phyloP scores from a whole-genome alignment of 352 stramenopile genomes.

The Pythium aquatile region DNA sequence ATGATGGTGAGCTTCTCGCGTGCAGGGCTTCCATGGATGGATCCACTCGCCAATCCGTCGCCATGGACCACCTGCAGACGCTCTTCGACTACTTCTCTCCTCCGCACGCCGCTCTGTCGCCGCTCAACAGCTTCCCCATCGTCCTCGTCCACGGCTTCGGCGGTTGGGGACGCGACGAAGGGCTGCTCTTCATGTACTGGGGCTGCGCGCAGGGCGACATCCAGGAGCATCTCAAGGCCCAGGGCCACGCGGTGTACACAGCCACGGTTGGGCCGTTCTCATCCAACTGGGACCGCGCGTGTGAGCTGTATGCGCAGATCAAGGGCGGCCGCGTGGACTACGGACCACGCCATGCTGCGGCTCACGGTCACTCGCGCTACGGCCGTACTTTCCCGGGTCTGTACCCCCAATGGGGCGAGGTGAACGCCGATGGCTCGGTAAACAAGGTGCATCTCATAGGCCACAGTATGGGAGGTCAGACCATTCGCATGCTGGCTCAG shows the following conservation, averaged over 20 bases:
- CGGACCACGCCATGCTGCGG: slow-evolving; percentile 20
- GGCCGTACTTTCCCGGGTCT: slow-evolving; percentile 53
- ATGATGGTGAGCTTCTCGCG: slow-evolving; percentile 4
- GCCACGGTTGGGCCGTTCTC: slow-evolving; percentile 29
- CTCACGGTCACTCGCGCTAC: slow-evolving; percentile 26
- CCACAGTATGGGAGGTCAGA: slow-evolving; percentile 76
- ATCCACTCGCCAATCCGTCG: not conserved
- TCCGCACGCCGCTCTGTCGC: not conserved
- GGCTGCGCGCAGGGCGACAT: slow-evolving; percentile 21
- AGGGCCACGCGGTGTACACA: slow-evolving; percentile 30
- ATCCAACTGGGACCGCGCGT: slow-evolving; percentile 37
- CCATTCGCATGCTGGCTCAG: slow-evolving; percentile 63
- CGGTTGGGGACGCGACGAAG: slow-evolving; percentile 25
- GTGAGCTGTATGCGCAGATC: slow-evolving; percentile 38
- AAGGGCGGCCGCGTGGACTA: slow-evolving; percentile 36
- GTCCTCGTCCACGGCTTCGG: slow-evolving; percentile 28
- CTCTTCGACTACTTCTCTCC: slow-evolving; percentile 6
- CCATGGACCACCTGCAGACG: slow-evolving; percentile 10
- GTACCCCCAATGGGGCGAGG: slow-evolving; percentile 52
- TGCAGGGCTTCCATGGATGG: not conserved
- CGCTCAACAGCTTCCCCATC: slow-evolving; percentile 22
- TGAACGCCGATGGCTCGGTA: slow-evolving; percentile 38
- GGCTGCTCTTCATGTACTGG: slow-evolving; percentile 25
- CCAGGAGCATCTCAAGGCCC: slow-evolving; percentile 24
- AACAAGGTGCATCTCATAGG: slow-evolving; percentile 68